Conservation (phyloP, 192 early-diverging fungal genomes). For the Gamsiella multidivaricata region DNA sequence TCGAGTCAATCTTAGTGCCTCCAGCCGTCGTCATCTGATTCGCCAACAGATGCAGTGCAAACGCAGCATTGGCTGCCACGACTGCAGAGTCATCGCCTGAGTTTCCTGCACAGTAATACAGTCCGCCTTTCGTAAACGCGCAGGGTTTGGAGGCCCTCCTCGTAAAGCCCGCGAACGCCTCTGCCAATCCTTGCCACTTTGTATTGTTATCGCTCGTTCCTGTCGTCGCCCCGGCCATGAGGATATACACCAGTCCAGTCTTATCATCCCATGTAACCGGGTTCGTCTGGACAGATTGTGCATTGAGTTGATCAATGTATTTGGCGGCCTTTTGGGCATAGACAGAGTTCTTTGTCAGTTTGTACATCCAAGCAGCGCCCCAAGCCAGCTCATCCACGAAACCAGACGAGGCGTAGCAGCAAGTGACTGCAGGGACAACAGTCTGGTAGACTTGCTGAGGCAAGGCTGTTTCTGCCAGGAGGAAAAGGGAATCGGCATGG, state of each 20-base stretch:
- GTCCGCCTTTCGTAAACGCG: conserved; percentile 58
- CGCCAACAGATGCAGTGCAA: conserved; percentile 48
- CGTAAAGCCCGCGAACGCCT: conserved; percentile 55
- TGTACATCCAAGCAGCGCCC: conserved; percentile 69
- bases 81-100: conserved; percentile 43
- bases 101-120: conserved; percentile 50
- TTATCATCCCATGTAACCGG: conserved; percentile 68
- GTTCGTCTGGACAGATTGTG: conserved; percentile 7
- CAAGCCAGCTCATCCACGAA: conserved; percentile 62
- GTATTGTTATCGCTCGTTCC: conserved; percentile 18
- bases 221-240: conserved; percentile 55
- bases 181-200: conserved; percentile 52
- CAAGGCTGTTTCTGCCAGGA: conserved; percentile 59
- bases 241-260: conserved; percentile 56
- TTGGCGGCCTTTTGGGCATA: conserved; percentile 60
- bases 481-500: conserved; percentile 58
- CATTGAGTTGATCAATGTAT: conserved; percentile 58
- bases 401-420: conserved; percentile 56
- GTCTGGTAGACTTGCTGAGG: conserved; percentile 59
- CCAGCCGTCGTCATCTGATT: conserved; percentile 31
- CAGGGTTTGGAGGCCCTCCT: conserved; percentile 12
- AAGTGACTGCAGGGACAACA: conserved; percentile 46
- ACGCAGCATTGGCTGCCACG: conserved; percentile 50
- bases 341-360: conserved; percentile 54
- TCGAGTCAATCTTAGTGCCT: neutral